These are phyloP conservation scores for Colletotrichum noveboracense DNA, from an alignment of 2,329 filamentous ascomycete species.

Conservation along the genomic window DNA sequence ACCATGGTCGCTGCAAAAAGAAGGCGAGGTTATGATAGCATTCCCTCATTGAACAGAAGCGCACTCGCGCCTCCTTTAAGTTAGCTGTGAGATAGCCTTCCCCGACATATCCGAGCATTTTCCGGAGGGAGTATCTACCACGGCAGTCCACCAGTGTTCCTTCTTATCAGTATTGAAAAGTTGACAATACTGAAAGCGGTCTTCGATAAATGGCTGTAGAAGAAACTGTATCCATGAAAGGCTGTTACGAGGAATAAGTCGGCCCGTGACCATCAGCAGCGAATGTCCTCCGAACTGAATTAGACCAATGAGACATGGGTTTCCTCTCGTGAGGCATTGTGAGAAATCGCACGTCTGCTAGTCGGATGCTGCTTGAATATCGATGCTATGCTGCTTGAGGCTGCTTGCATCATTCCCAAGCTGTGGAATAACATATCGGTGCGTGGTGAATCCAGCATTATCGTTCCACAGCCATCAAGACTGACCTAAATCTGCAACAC, in stretches of 20 bases:
- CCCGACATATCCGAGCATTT: background rate
- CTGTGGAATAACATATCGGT: background rate
- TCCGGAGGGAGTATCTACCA: background rate
- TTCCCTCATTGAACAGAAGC: background rate
- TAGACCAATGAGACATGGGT: background rate
- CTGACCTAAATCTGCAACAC: background rate
- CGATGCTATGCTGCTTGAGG: background rate
- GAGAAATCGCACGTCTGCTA: background rate
- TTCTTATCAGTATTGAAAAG: background rate
- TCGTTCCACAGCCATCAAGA: background rate
- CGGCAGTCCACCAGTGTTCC: background rate
- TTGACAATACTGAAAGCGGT: background rate
- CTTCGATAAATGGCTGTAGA: background rate
- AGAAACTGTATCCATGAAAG: background rate
- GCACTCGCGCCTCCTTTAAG: background rate
- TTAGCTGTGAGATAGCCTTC: background rate
- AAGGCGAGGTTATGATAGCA: background rate
- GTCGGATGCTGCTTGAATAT: background rate
- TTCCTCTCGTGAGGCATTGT: background rate
- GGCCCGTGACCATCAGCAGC: background rate
- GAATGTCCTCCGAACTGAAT: background rate
- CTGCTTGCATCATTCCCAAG: background rate
- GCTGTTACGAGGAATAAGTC: background rate
- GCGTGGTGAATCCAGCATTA: background rate
- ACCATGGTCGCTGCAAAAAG: background rate